Evolutionary conservation across 805 yeast species (phyloP).

Genomic region (Teunomyces pallodes): DNA sequence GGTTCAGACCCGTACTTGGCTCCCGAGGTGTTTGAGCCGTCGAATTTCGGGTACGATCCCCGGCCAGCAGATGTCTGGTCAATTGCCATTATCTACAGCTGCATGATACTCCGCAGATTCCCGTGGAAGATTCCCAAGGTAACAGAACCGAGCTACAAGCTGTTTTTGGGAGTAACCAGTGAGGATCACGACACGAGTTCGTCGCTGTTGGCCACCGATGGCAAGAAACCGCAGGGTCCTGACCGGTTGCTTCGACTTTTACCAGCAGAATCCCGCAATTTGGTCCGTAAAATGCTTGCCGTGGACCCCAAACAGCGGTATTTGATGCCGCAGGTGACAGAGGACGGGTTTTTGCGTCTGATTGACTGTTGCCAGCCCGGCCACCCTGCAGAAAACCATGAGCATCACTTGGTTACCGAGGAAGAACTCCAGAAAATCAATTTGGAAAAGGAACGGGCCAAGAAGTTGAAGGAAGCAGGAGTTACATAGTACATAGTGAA

Average conservation of each 20-base stretch:
- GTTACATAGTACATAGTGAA: slow-evolving; percentile 2
- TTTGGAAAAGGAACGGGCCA: slow-evolving; percentile 24
- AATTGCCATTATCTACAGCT: slow-evolving; percentile 84
- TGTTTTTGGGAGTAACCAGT: slow-evolving; percentile 44
- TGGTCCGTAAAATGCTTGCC: slow-evolving; percentile 65
- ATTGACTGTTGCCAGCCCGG: slow-evolving; percentile 29
- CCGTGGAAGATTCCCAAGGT: slow-evolving; percentile 95
- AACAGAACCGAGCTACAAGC: slow-evolving; percentile 69
- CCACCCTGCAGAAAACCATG: slow-evolving; percentile 39
- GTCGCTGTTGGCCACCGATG: slow-evolving; percentile 5
- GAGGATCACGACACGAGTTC: slow-evolving; percentile 2
- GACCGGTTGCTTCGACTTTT: slow-evolving; percentile 49
- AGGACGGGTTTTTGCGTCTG: slow-evolving; percentile 55
- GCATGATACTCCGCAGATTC: slow-evolving; percentile 81
- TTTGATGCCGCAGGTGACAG: slow-evolving; percentile 52
- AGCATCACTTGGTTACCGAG: slow-evolving; percentile 68
- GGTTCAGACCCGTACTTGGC: slow-evolving; percentile 97
- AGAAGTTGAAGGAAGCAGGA: slow-evolving; percentile 10
- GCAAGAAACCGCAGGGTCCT: slow-evolving; percentile 6
- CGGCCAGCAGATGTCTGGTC: slow-evolving; percentile 92
- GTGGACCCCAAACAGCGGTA: slow-evolving; percentile 59
- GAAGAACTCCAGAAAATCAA: slow-evolving; percentile 49
- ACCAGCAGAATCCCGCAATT: slow-evolving; percentile 61
- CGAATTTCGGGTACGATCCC: slow-evolving; percentile 66
- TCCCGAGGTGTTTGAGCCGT: slow-evolving; percentile 72